Conservation (phyloP, 2,329 filamentous ascomycete genomes). For the Ophiostoma australiae region DNA sequence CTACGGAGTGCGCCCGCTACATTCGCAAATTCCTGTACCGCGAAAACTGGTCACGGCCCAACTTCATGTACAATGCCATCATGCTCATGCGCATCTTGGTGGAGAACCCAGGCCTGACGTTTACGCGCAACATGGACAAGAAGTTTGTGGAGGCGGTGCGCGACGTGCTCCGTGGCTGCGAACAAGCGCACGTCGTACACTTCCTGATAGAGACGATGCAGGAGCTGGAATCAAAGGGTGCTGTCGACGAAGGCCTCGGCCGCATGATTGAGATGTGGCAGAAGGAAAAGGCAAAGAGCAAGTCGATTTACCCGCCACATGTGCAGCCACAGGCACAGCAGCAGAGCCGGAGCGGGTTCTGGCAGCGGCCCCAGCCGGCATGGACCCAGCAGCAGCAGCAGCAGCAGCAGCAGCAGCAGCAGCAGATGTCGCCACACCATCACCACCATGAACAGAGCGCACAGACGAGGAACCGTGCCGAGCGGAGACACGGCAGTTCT, state of each 20-base stretch:
- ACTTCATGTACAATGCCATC: conserved; percentile 89
- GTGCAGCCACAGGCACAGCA: conserved; percentile 33
- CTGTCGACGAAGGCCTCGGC: conserved; percentile 66
- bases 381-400: background rate
- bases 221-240: conserved; percentile 66
- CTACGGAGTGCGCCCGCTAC: conserved; percentile 70
- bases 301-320: conserved; percentile 42
- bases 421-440: conserved; percentile 20
- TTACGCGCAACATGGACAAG: conserved; percentile 84
- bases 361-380: background rate
- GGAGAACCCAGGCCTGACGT: conserved; percentile 85
- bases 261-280: conserved; percentile 80
- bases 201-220: conserved; percentile 84
- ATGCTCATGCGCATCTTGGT: conserved; percentile 90
- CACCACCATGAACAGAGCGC: conserved; percentile 19
- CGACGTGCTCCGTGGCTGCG: conserved; percentile 64
- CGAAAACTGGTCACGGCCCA: conserved; percentile 60
- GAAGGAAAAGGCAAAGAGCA: conserved; percentile 70
- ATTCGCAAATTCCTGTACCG: conserved; percentile 79
- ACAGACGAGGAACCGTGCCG: conserved; percentile 30
- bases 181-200: conserved; percentile 73
- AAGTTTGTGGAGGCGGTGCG: conserved; percentile 76
- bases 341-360: background rate
- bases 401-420: background rate
- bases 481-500: conserved; percentile 43